Base-by-base conservation (phyloP, 148 eudicot genomes). In the Rhododendron williamsianum region DNA sequence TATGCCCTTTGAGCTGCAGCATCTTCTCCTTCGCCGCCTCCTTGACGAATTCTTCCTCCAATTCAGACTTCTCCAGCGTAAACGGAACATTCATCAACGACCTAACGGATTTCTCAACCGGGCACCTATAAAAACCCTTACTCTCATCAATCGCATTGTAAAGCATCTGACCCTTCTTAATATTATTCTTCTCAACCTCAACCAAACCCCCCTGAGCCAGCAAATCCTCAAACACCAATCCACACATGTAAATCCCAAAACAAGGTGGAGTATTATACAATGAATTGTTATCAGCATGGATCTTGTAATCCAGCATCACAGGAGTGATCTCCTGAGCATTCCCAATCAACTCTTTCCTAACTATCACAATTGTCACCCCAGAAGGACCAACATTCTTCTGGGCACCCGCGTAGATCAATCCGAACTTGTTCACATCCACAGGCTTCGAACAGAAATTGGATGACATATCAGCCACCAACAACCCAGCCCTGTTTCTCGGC, bases 61-160 rank as follows among this genome's bases (percentile, higher is more conserved):
- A 85, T 63, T 95, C 98, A 0, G 98, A 88, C 27, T 92, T 95
- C 81, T 88, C 98, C 81, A 97, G 43, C 0, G 99, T 97, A 79
- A 97, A 97, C 0, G 99, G 99, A 78, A 97, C 99, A 87, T 97
- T 97, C 99, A 97, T 97, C 93, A 95, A 88, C 0, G 99, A 97
- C 93, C 99, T 94, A 36, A 97, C 99, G 0, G 95, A 92, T 69
- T 95, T 95, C 87, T 97, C 99, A 46, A 97, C 99, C 1, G 99
- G 99, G 81, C 98, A 94, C 86, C 92, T 90, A 38, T 90, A 97
- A 82, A 97, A 97, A 67, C 98, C 99, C 16, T 86, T 84, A 80
- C 98, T 97, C 36, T 76, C 86, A 81, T 95, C 99, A 86, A 97
- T 95, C 0, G 99, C 91, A 79, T 94, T 91, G 84, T 95, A 97